Evolutionary conservation across 495 filamentous ascomycete species (phyloP).

Genomic region (Hypoxylon crocopeplum): DNA sequence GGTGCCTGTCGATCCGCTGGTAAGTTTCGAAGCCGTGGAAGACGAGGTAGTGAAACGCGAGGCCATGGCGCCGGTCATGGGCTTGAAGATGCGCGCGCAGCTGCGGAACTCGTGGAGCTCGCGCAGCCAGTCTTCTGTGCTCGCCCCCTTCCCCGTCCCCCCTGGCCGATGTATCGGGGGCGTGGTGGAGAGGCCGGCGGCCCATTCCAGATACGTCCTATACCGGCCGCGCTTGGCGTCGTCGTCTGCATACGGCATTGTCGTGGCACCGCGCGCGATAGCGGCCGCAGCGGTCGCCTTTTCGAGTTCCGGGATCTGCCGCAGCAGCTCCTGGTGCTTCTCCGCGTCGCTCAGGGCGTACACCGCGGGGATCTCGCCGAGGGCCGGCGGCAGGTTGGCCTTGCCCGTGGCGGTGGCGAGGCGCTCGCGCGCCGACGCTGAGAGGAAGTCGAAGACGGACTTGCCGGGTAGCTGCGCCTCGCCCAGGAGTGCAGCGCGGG

Average conservation of each 20-base stretch:
- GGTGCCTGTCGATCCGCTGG: conserved; percentile 29
- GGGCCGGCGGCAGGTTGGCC: conserved; percentile 74
- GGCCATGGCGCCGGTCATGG: conserved; percentile 89
- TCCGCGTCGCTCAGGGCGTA: conserved; percentile 66
- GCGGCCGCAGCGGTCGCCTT: conserved; percentile 76
- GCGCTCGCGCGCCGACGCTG: conserved; percentile 76
- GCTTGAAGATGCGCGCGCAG: conserved; percentile 91
- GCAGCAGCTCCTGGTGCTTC: conserved; percentile 63
- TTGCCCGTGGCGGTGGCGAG: conserved; percentile 80
- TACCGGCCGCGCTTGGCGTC: conserved; percentile 79
- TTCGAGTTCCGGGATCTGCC: conserved; percentile 72
- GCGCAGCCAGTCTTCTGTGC: conserved; percentile 74
- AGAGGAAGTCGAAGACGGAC: conserved; percentile 94
- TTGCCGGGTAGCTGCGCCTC: conserved; percentile 86
- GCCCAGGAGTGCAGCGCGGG: conserved; percentile 81
- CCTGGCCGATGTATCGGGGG: conserved; percentile 60
- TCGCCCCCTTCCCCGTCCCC: conserved; percentile 59
- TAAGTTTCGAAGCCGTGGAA: conserved; percentile 36
- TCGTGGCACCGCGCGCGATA: conserved; percentile 72
- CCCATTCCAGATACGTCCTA: conserved; percentile 76
- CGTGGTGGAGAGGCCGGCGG: conserved; percentile 66
- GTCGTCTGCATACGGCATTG: conserved; percentile 88
- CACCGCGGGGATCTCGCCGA: conserved; percentile 75
- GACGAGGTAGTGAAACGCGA: conserved; percentile 85
- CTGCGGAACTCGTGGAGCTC: conserved; percentile 88